Conservation (phyloP, 1,139 yeast species). For the Suzukiozyma palmioleophila region DNA sequence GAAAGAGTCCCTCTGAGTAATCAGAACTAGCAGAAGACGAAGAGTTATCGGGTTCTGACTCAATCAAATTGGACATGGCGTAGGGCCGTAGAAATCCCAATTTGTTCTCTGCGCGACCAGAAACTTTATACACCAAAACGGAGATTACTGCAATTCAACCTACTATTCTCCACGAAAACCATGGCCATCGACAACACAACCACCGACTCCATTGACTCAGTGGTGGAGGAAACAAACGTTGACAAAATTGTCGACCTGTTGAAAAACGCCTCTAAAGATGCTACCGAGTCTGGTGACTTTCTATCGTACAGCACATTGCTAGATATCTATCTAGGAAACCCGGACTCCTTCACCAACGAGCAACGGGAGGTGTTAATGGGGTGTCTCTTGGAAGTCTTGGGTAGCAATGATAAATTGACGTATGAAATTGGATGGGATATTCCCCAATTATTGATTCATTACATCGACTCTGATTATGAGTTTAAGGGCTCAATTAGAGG, state of each 20-base stretch:
- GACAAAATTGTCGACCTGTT: constrained; percentile 26
- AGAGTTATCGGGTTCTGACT: constrained; percentile 5
- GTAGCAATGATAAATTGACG: constrained; percentile 43
- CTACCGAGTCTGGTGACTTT: constrained; percentile 49
- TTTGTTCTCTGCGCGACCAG: no score
- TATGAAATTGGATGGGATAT: constrained; percentile 86
- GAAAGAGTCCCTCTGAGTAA: not conserved
- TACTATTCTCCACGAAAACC: not conserved
- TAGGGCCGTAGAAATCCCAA: not conserved
- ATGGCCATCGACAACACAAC: constrained; percentile 18
- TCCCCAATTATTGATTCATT: constrained; percentile 56
- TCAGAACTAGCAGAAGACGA: constrained; percentile 3
- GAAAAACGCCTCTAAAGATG: constrained; percentile 33
- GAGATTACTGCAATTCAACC: no score
- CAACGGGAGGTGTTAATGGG: constrained; percentile 47
- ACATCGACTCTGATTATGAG: constrained; percentile 28
- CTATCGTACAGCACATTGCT: constrained; percentile 69
- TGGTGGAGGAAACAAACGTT: constrained; percentile 14
- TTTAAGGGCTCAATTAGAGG: constrained; percentile 19
- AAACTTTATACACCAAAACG: no score
- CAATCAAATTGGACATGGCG: constrained; percentile 3
- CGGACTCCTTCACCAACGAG: constrained; percentile 37
- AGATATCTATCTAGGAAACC: constrained; percentile 55
- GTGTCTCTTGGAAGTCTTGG: constrained; percentile 30
- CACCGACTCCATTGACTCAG: constrained; percentile 15